Base-by-base conservation (phyloP, 257 asterid genomes). In the Cinchona pubescens region DNA sequence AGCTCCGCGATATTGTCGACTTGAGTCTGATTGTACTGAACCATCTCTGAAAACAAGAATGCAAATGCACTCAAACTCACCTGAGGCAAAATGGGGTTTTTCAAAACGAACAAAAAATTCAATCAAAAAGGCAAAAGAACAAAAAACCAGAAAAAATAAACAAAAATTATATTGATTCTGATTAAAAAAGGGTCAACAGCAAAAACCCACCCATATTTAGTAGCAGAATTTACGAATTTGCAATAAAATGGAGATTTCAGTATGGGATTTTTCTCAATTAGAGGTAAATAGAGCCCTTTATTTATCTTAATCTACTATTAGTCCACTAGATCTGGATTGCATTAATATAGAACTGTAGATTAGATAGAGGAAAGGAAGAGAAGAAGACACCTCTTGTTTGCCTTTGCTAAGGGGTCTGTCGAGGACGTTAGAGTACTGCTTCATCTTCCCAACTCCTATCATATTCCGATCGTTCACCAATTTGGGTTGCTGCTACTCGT, bases 381-480 rank as follows among this genome's bases (percentile, higher is more conserved):
- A 37, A 64, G 34, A 69, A 16, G 56, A 81, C n/a, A 94, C 99
- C 98, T 94, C 99, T 85, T 94, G 98, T 77, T 92, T 94, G 71
- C 97, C 99, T 83, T 94, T 94, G 87, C 97, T 82, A 69, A 94
- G 83, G 55, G 99, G 99, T 79, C 86, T 87, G 60, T 92, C 97
- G 16, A 94, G 85, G 42, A 94, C 96, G 83, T 92, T 92, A 0
- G 91, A 61, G 67, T 92, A 92, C 79, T 90, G 99, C 87, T 92
- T 92, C 60, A 88, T 88, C 83, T 92, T 92, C 78, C 99, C 97
- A 73, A 79, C 93, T 83, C 95, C 91, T 58, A 92, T 91, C 97
- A 94, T 94, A 69, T 34, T 84, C 42, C 63, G 45, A 67, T 35
- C 61, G 69, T 45, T 45, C 9, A 40, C 19, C 59, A 35, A 53